A percentile compares a stretch with the other conserved stretches of the same genome.
phyloP scores from a whole-genome alignment of 129 eudicot genomes.

The Centaurea solstitialis region DNA sequence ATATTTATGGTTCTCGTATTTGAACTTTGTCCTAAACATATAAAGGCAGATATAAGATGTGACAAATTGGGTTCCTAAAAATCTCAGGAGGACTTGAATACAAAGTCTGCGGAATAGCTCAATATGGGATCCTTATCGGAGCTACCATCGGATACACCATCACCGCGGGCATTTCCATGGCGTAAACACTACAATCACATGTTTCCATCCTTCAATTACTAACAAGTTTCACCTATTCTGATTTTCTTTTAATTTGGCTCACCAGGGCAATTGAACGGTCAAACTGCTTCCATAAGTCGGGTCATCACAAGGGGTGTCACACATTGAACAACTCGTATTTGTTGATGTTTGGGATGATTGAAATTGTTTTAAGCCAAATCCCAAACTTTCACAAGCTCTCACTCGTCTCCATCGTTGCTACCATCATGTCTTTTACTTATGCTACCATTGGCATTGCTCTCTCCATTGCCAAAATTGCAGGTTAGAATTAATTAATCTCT shows the following conservation, averaged over 20 bases:
- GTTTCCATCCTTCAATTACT: not conserved
- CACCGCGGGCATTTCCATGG: slow-evolving; percentile 57
- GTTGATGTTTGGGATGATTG: slow-evolving; percentile 41
- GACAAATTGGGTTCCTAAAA: not conserved
- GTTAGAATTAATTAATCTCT: not conserved
- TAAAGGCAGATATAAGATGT: not conserved
- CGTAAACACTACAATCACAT: slow-evolving; percentile 27
- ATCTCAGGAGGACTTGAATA: not conserved
- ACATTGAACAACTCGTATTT: slow-evolving; percentile 37
- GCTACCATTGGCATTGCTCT: slow-evolving; percentile 52
- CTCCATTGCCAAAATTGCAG: slow-evolving; percentile 37
- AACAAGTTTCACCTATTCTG: not conserved
- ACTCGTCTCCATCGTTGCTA: slow-evolving; percentile 46
- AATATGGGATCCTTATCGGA: slow-evolving; percentile 51
- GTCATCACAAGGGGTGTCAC: slow-evolving; percentile 37
- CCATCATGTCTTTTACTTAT: slow-evolving; percentile 54
- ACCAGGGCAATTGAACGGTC: slow-evolving; percentile 49
- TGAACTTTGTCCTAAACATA: not conserved
- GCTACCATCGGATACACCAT: slow-evolving; percentile 55
- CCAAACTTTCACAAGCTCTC: slow-evolving; percentile 53
- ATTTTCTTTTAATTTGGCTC: not conserved
- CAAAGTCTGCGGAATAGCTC: slow-evolving; percentile 47
- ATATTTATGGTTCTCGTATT: not conserved
- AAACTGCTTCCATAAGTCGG: slow-evolving; percentile 46
- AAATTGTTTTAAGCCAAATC: slow-evolving; percentile 47